These are phyloP conservation scores for Salix arbutifolia DNA, from an alignment of 345 rosid genomes.

Conservation along the genomic window DNA sequence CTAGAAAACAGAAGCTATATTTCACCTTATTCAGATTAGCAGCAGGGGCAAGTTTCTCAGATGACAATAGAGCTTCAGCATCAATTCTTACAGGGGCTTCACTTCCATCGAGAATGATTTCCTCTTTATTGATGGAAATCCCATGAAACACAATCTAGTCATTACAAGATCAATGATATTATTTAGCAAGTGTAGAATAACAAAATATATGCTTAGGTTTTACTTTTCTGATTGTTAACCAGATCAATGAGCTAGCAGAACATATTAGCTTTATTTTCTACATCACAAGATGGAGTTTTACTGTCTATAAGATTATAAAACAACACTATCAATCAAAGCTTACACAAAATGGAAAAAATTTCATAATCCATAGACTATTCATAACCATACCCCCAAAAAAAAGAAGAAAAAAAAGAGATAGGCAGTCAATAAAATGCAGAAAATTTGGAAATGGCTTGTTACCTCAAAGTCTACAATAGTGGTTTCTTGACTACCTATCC, in stretches of 20 bases:
- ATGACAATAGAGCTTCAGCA: conserved; percentile 69
- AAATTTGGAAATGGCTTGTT: conserved; percentile 5
- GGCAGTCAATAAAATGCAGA: not conserved
- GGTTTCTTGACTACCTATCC: conserved; percentile 84
- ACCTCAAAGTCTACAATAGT: conserved; percentile 92
- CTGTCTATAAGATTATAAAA: not conserved
- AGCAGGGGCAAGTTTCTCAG: conserved; percentile 68
- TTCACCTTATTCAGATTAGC: conserved; percentile 81
- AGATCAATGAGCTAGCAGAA: not conserved
- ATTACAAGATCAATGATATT: not conserved
- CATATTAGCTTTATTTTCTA: not conserved
- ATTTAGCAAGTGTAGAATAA: not conserved
- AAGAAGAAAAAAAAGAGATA: not conserved
- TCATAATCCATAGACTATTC: not conserved
- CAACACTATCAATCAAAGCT: not conserved
- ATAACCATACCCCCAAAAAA: not conserved
- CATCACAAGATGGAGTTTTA: not conserved
- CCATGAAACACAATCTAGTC: conserved; percentile 80
- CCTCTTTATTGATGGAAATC: conserved; percentile 65
- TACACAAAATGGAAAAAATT: not conserved
- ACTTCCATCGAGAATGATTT: conserved; percentile 89
- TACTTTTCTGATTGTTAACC: not conserved
- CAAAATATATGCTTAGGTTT: not conserved
- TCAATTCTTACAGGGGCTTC: conserved; percentile 87
- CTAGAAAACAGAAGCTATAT: not conserved